These are phyloP conservation scores for Triticum urartu DNA, from an alignment of 176 grass and related monocot genomes.

Conservation along the genomic window DNA sequence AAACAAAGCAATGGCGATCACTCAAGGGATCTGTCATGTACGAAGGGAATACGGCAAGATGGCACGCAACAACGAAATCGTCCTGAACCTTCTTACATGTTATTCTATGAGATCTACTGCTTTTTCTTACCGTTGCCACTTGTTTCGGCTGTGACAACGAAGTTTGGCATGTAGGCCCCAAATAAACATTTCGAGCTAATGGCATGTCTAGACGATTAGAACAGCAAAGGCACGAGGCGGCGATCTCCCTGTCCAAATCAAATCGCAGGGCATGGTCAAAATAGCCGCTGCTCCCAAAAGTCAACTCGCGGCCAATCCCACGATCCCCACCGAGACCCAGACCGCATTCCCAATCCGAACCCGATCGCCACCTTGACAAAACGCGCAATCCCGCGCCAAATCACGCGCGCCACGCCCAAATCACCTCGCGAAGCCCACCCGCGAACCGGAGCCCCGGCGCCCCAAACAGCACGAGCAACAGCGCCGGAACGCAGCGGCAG, in stretches of 20 bases:
- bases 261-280: constrained; percentile 17
- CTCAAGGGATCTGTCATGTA: not conserved
- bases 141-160: not conserved
- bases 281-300: not conserved
- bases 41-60: not conserved
- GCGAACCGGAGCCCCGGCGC: not conserved
- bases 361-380: not conserved
- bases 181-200: not conserved
- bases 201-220: constrained; percentile 1
- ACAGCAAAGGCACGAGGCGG: not conserved
- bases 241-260: constrained; percentile 12
- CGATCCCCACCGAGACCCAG: not conserved
- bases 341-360: constrained; percentile 19
- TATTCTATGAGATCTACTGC: constrained; percentile 21
- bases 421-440: not conserved
- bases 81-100: not conserved
- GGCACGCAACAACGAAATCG: not conserved
- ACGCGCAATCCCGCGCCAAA: constrained; percentile 8
- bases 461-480: not conserved
- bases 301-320: constrained; percentile 30
- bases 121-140: not conserved
- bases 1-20: not conserved
- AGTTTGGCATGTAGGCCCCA: not conserved
- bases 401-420: not conserved
- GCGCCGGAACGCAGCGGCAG: not conserved